Percentiles rank a stretch among this genome's conserved stretches.
These are phyloP conservation scores for Nakazawaea ambrosiae DNA, from an alignment of 805 yeast species.

Conservation along the genomic window DNA sequence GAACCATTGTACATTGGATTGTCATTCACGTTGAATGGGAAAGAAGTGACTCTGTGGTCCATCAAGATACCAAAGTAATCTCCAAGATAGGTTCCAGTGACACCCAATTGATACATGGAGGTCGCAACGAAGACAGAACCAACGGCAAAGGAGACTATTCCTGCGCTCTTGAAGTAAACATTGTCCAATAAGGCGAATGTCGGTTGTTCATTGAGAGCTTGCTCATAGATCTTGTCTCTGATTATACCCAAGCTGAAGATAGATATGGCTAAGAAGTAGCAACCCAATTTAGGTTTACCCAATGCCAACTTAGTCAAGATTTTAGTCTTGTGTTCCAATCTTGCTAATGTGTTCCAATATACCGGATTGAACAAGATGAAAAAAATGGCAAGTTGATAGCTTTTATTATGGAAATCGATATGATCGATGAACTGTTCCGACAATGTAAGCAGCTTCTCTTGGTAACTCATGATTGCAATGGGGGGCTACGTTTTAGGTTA, in stretches of 20 bases:
- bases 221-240: conserved; percentile 70
- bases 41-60: conserved; percentile 81
- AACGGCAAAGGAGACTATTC: conserved; percentile 44
- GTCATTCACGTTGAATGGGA: conserved; percentile 86
- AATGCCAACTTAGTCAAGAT: conserved; percentile 68
- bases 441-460: conserved; percentile 9
- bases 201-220: conserved; percentile 68
- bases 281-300: conserved; percentile 62
- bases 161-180: conserved; percentile 36
- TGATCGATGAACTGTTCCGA: conserved; percentile 8
- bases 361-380: conserved; percentile 87
- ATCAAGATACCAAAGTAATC: conserved; percentile 96
- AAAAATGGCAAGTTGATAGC: conserved; percentile 35
- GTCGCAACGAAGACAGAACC: conserved; percentile 79
- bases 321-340: conserved; percentile 75
- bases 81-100: conserved; percentile 94
- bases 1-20: conserved; percentile 98
- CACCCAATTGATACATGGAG: conserved; percentile 89
- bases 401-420: conserved; percentile 8
- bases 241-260: conserved; percentile 81
- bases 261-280: conserved; percentile 75
- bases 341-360: conserved; percentile 92
- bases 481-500: too few species aligned
- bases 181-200: conserved; percentile 46
- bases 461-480: conserved; percentile 5